Evolutionary conservation across 148 eudicot genomes (phyloP).

Genomic region (Rhododendron molle): DNA sequence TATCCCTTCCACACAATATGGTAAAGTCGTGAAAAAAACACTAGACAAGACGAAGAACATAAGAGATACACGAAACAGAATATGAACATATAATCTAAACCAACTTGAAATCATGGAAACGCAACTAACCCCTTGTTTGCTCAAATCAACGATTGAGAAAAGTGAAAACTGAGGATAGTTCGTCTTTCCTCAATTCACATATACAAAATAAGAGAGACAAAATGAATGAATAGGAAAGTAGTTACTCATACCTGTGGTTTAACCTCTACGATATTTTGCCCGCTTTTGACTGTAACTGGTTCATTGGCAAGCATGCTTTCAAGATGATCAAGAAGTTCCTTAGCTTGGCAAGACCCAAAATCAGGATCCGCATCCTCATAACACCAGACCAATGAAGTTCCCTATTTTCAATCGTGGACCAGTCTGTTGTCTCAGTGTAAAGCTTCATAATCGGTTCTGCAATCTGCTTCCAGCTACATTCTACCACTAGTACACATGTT

Average conservation of each 20-base stretch:
- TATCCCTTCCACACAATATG: not conserved
- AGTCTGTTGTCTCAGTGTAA: conserved; percentile 48
- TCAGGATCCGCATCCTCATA: conserved; percentile 51
- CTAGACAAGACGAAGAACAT: too few relatives aligned
- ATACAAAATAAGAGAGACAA: not conserved
- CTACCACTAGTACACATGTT: conserved; percentile 25
- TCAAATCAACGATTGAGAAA: not conserved
- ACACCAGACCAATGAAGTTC: conserved; percentile 51
- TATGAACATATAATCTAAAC: not conserved
- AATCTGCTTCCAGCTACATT: conserved; percentile 44
- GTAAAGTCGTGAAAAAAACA: not conserved
- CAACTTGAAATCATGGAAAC: not conserved
- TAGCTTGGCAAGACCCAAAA: conserved; percentile 53
- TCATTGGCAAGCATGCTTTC: conserved; percentile 56
- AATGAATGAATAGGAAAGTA: not conserved
- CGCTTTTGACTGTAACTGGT: conserved; percentile 50
- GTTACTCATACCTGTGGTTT: conserved; percentile 47
- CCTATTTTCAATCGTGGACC: conserved; percentile 45
- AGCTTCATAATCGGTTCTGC: conserved; percentile 48
- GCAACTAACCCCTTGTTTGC: not conserved
- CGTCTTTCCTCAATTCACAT: not conserved
- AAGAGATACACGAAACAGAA: not conserved
- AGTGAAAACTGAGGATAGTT: not conserved
- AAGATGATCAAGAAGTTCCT: conserved; percentile 53
- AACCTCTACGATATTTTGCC: conserved; percentile 45